Conservation (phyloP, 2,329 filamentous ascomycete species). For the Fusarium tupiense region DNA sequence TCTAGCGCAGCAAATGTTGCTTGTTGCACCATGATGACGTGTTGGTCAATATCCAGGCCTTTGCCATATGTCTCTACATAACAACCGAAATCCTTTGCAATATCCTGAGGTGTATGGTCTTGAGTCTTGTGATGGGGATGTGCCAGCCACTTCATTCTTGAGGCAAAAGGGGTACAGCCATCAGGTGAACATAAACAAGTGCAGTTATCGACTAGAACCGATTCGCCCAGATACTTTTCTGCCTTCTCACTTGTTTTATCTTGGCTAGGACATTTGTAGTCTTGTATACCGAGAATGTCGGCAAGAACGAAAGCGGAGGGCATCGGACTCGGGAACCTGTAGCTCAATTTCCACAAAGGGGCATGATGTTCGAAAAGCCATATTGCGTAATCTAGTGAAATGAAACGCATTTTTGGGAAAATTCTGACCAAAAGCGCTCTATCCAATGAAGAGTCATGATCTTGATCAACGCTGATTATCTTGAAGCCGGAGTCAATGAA, state of each 20-base stretch:
- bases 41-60: accelerated
- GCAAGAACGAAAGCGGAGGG: neutral
- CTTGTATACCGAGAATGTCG: accelerated
- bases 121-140: accelerated
- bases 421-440: too few species aligned
- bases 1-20: neutral
- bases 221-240: accelerated
- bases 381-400: neutral
- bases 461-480: accelerated
- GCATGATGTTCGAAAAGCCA: neutral
- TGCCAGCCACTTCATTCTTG: neutral
- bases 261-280: accelerated
- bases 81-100: accelerated
- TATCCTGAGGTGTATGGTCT: accelerated
- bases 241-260: accelerated
- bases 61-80: accelerated
- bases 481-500: accelerated
- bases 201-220: accelerated
- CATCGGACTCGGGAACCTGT: neutral
- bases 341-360: neutral
- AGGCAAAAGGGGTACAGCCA: neutral
- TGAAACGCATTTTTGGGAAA: too few species aligned
- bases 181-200: neutral
- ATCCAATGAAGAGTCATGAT: accelerated
- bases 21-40: neutral